Evolutionary conservation across 2,329 filamentous ascomycete species (phyloP).

Genomic region (Amauroascus niger): DNA sequence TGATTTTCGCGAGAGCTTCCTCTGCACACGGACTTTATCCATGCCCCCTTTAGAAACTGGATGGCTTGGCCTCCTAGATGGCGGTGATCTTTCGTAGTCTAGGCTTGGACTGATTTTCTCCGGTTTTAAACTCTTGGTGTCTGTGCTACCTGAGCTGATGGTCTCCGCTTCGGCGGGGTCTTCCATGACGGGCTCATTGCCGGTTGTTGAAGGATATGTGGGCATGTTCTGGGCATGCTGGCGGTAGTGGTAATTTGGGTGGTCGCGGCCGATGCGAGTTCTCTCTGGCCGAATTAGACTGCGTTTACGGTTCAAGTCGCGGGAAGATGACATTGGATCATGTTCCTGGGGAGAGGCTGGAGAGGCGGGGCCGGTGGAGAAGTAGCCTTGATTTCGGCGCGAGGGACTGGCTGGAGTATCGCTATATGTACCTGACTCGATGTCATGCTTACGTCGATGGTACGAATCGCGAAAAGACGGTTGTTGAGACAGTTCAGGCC

Average conservation of each 20-base stretch:
- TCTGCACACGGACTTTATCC: slow-evolving; percentile 33
- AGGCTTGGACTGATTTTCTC: slow-evolving; percentile 10
- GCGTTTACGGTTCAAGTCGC: slow-evolving; percentile 60
- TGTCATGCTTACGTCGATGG: slow-evolving; percentile 58
- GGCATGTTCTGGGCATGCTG: slow-evolving; percentile 92
- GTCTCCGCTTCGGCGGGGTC: slow-evolving; percentile 47
- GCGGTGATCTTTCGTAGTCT: slow-evolving; percentile 1
- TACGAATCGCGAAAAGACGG: slow-evolving; percentile 59
- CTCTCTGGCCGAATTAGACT: slow-evolving; percentile 85
- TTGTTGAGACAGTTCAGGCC: slow-evolving; percentile 47
- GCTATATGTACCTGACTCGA: slow-evolving; percentile 52
- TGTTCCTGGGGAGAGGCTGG: slow-evolving; percentile 40
- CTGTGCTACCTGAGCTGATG: slow-evolving; percentile 55
- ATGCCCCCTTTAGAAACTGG: slow-evolving; percentile 15
- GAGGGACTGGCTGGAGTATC: slow-evolving; percentile 29
- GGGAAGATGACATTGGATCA: slow-evolving; percentile 44
- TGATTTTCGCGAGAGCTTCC: slow-evolving; percentile 56
- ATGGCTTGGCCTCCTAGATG: neutral
- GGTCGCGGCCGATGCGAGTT: slow-evolving; percentile 70
- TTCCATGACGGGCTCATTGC: slow-evolving; percentile 79
- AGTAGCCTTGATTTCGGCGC: slow-evolving; percentile 24
- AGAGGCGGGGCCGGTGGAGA: slow-evolving; percentile 33
- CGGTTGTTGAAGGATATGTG: slow-evolving; percentile 80
- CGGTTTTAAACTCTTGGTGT: slow-evolving; percentile 36
- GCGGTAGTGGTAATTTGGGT: slow-evolving; percentile 92